These are phyloP conservation scores for Heterobasidion parviporum DNA, from an alignment of 1,284 basidiomycete species.

Conservation along the genomic window DNA sequence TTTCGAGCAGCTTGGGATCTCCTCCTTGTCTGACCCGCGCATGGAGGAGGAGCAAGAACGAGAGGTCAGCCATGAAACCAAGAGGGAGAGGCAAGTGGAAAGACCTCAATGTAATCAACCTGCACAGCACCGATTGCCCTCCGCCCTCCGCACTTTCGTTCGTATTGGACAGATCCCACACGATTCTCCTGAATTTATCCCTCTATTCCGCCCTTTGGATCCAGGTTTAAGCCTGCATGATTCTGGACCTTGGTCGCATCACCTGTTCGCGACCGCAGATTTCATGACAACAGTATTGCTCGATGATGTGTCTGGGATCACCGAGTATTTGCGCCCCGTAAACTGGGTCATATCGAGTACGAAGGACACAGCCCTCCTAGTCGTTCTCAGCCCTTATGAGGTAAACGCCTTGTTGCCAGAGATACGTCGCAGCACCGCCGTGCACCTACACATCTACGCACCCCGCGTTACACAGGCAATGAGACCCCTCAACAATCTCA, in stretches of 20 bases:
- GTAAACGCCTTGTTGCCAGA: slow-evolving; percentile 28
- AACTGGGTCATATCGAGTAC: slow-evolving; percentile 31
- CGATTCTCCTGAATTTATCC: slow-evolving; percentile 6
- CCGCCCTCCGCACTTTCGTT: slow-evolving; percentile 21
- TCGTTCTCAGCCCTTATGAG: slow-evolving; percentile 38
- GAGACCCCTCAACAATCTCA: slow-evolving; percentile 29
- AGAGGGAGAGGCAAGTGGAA: slow-evolving; percentile 31
- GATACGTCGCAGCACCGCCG: slow-evolving; percentile 23
- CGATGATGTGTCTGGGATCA: not conserved
- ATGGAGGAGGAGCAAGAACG: slow-evolving; percentile 44
- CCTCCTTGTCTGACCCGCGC: slow-evolving; percentile 8
- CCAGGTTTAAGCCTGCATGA: not conserved
- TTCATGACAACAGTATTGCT: not conserved
- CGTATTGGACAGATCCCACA: slow-evolving; percentile 13
- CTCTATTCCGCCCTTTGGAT: slow-evolving; percentile 10
- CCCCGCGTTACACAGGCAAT: slow-evolving; percentile 26
- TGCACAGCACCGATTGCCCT: slow-evolving; percentile 17
- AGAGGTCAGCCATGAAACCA: slow-evolving; percentile 35
- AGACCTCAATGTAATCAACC: slow-evolving; percentile 20
- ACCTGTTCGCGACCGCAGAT: not conserved
- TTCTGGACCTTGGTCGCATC: not conserved
- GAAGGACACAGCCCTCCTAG: slow-evolving; percentile 14
- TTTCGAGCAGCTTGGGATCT: slow-evolving; percentile 21
- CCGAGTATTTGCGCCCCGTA: slow-evolving; percentile 31
- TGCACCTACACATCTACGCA: slow-evolving; percentile 34